A percentile compares a stretch with the other conserved stretches of the same genome.
phyloP scores from a whole-genome alignment of 768 basidiomycete genomes.

The Boletellus sp. region DNA sequence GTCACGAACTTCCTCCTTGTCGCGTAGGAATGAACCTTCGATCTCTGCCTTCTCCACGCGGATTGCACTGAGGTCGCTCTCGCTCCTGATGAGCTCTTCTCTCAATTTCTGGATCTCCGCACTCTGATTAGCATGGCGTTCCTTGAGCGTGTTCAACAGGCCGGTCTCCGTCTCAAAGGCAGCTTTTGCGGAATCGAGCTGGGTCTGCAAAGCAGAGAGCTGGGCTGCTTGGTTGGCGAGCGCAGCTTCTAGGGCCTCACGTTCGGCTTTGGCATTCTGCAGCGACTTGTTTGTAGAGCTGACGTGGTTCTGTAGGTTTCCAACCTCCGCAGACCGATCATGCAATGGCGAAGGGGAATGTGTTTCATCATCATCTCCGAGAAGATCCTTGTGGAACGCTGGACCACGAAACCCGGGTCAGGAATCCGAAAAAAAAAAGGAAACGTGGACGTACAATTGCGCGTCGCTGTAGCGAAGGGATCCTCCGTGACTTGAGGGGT shows the following conservation, averaged over 20 bases:
- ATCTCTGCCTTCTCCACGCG: slow-evolving; percentile 89
- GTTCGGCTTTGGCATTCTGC: slow-evolving; percentile 61
- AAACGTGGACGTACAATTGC: slow-evolving; percentile 18
- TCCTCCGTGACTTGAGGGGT: slow-evolving; percentile 33
- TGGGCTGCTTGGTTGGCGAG: slow-evolving; percentile 68
- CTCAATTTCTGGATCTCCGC: slow-evolving; percentile 67
- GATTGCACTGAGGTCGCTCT: slow-evolving; percentile 88
- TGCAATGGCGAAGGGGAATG: slow-evolving; percentile 51
- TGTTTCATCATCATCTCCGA: slow-evolving; percentile 65
- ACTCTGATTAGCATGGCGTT: slow-evolving; percentile 63
- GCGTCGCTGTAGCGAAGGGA: slow-evolving; percentile 45
- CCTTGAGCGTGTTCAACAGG: slow-evolving; percentile 61
- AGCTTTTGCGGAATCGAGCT: slow-evolving; percentile 78
- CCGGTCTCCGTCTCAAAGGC: slow-evolving; percentile 83
- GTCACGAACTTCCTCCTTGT: slow-evolving; percentile 91
- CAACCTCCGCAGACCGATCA: slow-evolving; percentile 81
- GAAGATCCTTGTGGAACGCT: slow-evolving; percentile 47
- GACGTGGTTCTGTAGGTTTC: slow-evolving; percentile 82
- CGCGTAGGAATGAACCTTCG: slow-evolving; percentile 78
- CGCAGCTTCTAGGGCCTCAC: slow-evolving; percentile 58
- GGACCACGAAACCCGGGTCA: slow-evolving; percentile 8
- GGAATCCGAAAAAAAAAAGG: background rate
- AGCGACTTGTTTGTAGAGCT: slow-evolving; percentile 74
- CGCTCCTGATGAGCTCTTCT: slow-evolving; percentile 80
- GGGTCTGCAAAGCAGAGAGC: slow-evolving; percentile 76